Conservation (phyloP, 2,329 filamentous ascomycete genomes). For the Aaosphaeria arxii region DNA sequence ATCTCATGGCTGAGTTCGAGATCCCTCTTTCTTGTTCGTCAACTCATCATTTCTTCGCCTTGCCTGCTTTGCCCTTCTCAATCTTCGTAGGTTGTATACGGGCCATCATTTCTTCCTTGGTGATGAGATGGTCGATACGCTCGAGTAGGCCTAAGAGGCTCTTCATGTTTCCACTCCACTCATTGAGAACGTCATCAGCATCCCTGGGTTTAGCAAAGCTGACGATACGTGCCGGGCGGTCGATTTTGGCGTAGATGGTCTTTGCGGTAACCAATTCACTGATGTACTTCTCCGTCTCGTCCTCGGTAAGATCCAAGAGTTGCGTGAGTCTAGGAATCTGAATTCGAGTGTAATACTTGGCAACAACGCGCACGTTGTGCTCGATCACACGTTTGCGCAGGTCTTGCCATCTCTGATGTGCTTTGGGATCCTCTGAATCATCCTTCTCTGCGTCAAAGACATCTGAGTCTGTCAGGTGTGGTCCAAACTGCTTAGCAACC, state of each 20-base stretch:
- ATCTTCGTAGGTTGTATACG: conserved; percentile 70
- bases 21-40: conserved; percentile 15
- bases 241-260: conserved; percentile 97
- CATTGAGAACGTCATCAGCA: conserved; percentile 93
- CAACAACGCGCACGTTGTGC: conserved; percentile 95
- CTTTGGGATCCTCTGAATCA: conserved; percentile 71
- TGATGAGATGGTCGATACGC: conserved; percentile 95
- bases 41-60: conserved; percentile 31
- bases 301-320: conserved; percentile 85
- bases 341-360: conserved; percentile 98
- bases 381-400: conserved; percentile 97
- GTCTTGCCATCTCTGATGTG: conserved; percentile 85
- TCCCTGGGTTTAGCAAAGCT: conserved; percentile 93
- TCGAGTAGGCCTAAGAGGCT: conserved; percentile 79
- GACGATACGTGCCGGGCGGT: conserved; percentile 86
- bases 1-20: conserved; percentile 25
- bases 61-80: conserved; percentile 39
- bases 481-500: conserved; percentile 82
- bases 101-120: conserved; percentile 99
- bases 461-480: conserved; percentile 83
- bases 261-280: conserved; percentile 95
- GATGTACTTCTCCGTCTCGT: conserved; percentile 99
- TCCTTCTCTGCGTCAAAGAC: conserved; percentile 72
- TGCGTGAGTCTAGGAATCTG: conserved; percentile 86
- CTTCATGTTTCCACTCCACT: conserved; percentile 99